Evolutionary conservation across 768 basidiomycete species (phyloP).

Genomic region (Arthromyces matolae): DNA sequence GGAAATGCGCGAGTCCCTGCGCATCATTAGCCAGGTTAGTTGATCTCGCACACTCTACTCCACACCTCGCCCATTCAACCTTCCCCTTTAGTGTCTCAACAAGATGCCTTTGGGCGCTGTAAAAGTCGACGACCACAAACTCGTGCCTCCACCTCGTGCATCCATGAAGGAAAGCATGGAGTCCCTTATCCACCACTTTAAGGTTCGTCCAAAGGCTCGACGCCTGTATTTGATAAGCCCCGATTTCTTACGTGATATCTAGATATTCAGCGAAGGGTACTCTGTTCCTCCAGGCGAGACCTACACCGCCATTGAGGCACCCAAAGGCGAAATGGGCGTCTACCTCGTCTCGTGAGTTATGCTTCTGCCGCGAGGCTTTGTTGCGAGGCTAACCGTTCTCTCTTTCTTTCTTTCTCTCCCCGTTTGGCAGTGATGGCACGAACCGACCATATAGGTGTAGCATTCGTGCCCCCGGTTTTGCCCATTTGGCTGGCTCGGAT

Average conservation of each 20-base stretch:
- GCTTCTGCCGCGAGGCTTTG: slow-evolving; percentile 14
- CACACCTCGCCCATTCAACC: neutral
- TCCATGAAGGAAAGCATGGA: slow-evolving; percentile 99
- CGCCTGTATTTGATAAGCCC: neutral
- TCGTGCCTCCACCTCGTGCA: slow-evolving; percentile 92
- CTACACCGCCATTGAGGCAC: slow-evolving; percentile 96
- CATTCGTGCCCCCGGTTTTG: slow-evolving; percentile 95
- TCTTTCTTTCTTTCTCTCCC: neutral
- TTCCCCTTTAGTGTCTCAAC: slow-evolving; percentile 76
- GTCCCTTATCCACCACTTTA: slow-evolving; percentile 97
- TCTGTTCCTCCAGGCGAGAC: slow-evolving; percentile 96
- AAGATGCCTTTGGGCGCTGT: slow-evolving; percentile 92
- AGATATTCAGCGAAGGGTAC: slow-evolving; percentile 96
- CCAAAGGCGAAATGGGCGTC: slow-evolving; percentile 98
- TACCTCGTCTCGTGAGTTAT: slow-evolving; percentile 85
- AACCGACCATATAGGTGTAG: slow-evolving; percentile 97
- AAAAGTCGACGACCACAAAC: slow-evolving; percentile 97
- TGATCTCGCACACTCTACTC: neutral
- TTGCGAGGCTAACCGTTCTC: neutral
- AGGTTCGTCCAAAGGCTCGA: slow-evolving; percentile 41
- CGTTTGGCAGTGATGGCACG: slow-evolving; percentile 68
- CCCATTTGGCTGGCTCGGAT: slow-evolving; percentile 92
- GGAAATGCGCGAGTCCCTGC: slow-evolving; percentile 93
- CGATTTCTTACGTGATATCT: slow-evolving; percentile 1
- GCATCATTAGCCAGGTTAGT: slow-evolving; percentile 76